Conservation (phyloP, 1,284 basidiomycete genomes). For the Ganoderma leucocontextum region DNA sequence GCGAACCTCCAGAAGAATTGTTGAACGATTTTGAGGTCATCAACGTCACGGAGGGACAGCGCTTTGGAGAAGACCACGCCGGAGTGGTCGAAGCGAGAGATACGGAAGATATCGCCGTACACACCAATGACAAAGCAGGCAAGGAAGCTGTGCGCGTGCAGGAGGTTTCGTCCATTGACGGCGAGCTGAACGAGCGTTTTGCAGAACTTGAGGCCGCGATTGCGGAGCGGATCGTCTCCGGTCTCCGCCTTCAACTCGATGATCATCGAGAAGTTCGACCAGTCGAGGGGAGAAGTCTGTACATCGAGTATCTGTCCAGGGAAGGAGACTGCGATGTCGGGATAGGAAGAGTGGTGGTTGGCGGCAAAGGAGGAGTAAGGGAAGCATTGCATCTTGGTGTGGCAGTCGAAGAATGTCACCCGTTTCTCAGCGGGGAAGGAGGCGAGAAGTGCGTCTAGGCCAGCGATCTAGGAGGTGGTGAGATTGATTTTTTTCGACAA, state of each 20-base stretch:
- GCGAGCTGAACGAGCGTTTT: conserved; percentile 19
- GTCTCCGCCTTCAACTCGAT: not conserved
- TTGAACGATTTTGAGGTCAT: conserved; percentile 4
- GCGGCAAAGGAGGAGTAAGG: not conserved
- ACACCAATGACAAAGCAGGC: conserved; percentile 21
- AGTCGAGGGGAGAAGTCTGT: not conserved
- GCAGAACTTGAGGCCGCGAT: not conserved
- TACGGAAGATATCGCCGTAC: conserved; percentile 11
- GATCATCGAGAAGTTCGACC: conserved; percentile 3
- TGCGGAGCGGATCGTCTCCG: conserved; percentile 10
- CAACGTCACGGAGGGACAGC: not conserved
- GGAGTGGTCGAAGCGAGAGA: conserved; percentile 19
- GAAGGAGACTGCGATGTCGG: conserved; percentile 14
- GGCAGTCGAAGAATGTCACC: conserved; percentile 5
- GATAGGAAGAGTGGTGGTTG: not conserved
- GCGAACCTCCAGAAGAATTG: conserved; percentile 22
- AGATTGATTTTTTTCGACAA: too few relatives aligned
- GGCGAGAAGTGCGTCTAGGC: conserved; percentile 7
- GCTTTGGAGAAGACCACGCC: conserved; percentile 11
- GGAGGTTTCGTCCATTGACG: conserved; percentile 21
- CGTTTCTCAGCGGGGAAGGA: conserved; percentile 2
- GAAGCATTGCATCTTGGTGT: not conserved
- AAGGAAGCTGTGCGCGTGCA: conserved; percentile 24
- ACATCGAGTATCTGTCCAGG: not conserved
- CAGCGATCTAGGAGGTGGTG: not conserved